Evolutionary conservation across 371 early-diverging fungal genomes (phyloP).

Genomic region (Haplosporangium sp.): DNA sequence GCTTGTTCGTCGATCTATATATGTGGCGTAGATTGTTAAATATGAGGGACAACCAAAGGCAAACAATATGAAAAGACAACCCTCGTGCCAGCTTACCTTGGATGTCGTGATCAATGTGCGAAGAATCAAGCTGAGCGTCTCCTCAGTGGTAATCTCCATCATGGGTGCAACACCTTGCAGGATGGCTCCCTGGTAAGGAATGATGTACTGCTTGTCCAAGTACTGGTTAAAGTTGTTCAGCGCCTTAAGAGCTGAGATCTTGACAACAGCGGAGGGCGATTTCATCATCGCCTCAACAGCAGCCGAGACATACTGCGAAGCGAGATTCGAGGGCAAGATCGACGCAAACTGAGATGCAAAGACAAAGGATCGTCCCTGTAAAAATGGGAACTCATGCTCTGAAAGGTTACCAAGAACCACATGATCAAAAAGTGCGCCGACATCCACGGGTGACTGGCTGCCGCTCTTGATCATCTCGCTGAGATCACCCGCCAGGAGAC

Average conservation of each 20-base stretch:
- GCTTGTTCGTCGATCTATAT: conserved; percentile 70
- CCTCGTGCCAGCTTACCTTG: conserved; percentile 60
- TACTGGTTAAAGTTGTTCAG: conserved; percentile 77
- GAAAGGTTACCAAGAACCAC: conserved; percentile 80
- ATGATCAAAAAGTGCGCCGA: conserved; percentile 77
- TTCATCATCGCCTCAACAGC: conserved; percentile 77
- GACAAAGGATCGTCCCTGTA: conserved; percentile 90
- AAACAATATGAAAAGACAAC: neutral
- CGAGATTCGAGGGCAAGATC: conserved; percentile 74
- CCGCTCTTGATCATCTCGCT: conserved; percentile 63
- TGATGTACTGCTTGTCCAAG: conserved; percentile 65
- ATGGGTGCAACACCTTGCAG: conserved; percentile 75
- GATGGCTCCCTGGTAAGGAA: conserved; percentile 74
- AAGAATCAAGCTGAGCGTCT: conserved; percentile 81
- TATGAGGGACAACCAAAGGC: neutral
- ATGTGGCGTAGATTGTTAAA: neutral
- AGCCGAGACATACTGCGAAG: conserved; percentile 76
- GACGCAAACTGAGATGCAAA: conserved; percentile 86
- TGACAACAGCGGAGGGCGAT: conserved; percentile 70
- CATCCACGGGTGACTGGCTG: conserved; percentile 67
- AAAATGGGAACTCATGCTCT: conserved; percentile 77
- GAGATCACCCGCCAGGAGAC: conserved; percentile 70
- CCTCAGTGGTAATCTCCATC: conserved; percentile 76
- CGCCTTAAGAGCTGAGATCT: conserved; percentile 85
- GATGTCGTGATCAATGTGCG: conserved; percentile 80